These are phyloP conservation scores for Amanita inopinata DNA, from an alignment of 768 basidiomycete species.

Conservation along the genomic window DNA sequence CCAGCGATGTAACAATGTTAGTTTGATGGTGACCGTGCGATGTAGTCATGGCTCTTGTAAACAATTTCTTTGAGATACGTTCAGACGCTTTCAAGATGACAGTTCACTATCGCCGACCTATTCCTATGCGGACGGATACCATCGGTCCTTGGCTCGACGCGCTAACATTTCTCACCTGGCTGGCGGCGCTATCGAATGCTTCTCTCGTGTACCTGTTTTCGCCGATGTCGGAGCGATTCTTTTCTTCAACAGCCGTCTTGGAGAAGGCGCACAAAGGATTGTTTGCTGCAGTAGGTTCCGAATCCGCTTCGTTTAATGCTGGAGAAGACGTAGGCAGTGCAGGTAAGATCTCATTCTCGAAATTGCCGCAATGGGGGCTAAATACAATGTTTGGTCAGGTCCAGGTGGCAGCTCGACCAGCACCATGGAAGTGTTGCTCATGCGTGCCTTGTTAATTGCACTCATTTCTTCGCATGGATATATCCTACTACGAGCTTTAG, in stretches of 20 bases:
- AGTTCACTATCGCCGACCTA: slow-evolving; percentile 72
- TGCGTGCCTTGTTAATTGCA: slow-evolving; percentile 63
- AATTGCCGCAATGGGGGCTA: background rate
- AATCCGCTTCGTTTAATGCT: background rate
- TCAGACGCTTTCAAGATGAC: slow-evolving; percentile 95
- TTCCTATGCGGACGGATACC: slow-evolving; percentile 80
- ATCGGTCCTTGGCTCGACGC: slow-evolving; percentile 94
- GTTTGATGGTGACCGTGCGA: background rate
- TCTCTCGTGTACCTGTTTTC: slow-evolving; percentile 89
- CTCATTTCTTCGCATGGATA: slow-evolving; percentile 85
- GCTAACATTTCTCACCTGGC: slow-evolving; percentile 82
- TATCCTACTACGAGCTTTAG: slow-evolving; percentile 48
- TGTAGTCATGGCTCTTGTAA: slow-evolving; percentile 72
- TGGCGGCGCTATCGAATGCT: slow-evolving; percentile 79
- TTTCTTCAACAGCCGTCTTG: slow-evolving; percentile 13
- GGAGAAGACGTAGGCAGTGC: background rate
- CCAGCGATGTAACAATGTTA: too few species aligned
- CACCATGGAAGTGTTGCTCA: slow-evolving; percentile 33
- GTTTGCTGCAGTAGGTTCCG: background rate
- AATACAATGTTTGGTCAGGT: slow-evolving; percentile 12
- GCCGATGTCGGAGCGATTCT: slow-evolving; percentile 21
- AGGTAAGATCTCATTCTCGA: background rate
- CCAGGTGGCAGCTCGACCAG: slow-evolving; percentile 14
- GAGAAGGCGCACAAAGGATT: slow-evolving; percentile 10
- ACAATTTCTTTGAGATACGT: slow-evolving; percentile 87